These are phyloP conservation scores for Sporothrix pseudoabietina DNA, from an alignment of 2,329 filamentous ascomycete species.

Conservation along the genomic window DNA sequence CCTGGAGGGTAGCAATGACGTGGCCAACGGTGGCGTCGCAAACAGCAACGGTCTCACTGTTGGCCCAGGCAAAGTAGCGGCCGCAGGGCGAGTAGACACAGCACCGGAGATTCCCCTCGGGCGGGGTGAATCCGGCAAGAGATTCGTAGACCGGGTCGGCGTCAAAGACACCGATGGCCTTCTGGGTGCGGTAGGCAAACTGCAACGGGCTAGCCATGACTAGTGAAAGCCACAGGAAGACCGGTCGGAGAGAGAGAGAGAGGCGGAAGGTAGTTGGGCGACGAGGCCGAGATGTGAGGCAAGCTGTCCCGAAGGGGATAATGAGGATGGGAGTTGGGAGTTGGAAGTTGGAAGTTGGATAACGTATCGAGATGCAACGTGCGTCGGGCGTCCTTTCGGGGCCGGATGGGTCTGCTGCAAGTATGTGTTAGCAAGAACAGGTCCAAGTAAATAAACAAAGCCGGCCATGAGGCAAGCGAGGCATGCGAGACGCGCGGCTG, in stretches of 20 bases:
- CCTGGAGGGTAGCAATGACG: conserved; percentile 71
- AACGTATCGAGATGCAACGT: not conserved
- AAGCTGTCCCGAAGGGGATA: conserved; percentile 6
- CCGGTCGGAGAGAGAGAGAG: conserved; percentile 34
- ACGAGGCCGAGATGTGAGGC: not conserved
- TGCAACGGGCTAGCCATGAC: conserved; percentile 92
- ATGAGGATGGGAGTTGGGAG: not conserved
- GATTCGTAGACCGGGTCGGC: conserved; percentile 84
- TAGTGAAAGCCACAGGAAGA: conserved; percentile 79
- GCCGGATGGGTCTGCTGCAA: not conserved
- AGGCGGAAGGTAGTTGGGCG: not conserved
- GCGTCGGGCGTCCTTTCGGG: conserved; percentile 14
- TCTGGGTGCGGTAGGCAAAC: conserved; percentile 96
- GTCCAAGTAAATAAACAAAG: conserved; percentile 9
- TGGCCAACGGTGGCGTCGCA: conserved; percentile 78
- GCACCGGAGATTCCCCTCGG: conserved; percentile 92
- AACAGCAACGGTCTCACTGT: conserved; percentile 81
- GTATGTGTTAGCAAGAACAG: not conserved
- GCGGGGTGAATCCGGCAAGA: conserved; percentile 79
- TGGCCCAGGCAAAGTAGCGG: conserved; percentile 94
- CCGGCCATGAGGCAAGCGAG: not conserved
- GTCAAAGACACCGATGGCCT: conserved; percentile 92
- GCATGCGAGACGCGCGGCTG: not conserved
- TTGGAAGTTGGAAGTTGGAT: not conserved
- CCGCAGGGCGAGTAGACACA: conserved; percentile 95